Conservation (phyloP, 768 basidiomycete species). For the Pulveroboletus frians region DNA sequence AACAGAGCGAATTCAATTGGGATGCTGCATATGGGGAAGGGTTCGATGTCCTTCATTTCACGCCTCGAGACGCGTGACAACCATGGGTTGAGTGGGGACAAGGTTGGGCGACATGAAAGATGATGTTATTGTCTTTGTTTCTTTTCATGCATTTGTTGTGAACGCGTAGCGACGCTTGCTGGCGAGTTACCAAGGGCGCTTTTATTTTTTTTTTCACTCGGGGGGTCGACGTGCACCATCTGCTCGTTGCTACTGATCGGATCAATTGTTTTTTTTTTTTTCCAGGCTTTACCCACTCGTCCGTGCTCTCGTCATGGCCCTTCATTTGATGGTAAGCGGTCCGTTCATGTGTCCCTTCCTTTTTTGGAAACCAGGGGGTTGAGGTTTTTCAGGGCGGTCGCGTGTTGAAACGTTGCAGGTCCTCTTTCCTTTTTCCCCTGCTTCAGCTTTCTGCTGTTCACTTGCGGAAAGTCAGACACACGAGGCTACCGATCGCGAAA, state of each 20-base stretch:
- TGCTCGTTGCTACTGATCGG: too few relatives aligned
- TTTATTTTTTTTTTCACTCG: too few relatives aligned
- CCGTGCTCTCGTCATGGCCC: too few relatives aligned
- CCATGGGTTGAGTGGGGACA: constrained; percentile 2
- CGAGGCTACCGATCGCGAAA: constrained; percentile 41
- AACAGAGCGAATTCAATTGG: constrained; percentile 68
- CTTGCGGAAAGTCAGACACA: constrained; percentile 42
- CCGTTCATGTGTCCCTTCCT: constrained; percentile 22
- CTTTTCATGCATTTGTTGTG: constrained; percentile 5
- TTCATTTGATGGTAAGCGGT: constrained; percentile 26
- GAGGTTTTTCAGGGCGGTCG: constrained; percentile 32
- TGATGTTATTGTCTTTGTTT: constrained; percentile 19
- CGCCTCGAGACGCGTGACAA: constrained; percentile 16
- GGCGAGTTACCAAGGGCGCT: background rate
- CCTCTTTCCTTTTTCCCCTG: constrained; percentile 17
- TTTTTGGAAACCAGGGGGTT: constrained; percentile 26
- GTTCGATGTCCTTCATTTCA: constrained; percentile 64
- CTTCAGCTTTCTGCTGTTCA: constrained; percentile 26
- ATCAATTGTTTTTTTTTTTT: background rate
- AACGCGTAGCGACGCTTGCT: constrained; percentile 25
- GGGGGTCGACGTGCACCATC: too few relatives aligned
- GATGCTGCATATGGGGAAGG: constrained; percentile 58
- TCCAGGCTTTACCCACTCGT: background rate
- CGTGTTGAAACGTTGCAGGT: constrained; percentile 22
- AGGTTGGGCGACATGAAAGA: constrained; percentile 6